Percentiles rank a stretch among this genome's conserved stretches.
phyloP scores from a whole-genome alignment of 1,284 basidiomycete genomes.

The Sparassis latifolia region DNA sequence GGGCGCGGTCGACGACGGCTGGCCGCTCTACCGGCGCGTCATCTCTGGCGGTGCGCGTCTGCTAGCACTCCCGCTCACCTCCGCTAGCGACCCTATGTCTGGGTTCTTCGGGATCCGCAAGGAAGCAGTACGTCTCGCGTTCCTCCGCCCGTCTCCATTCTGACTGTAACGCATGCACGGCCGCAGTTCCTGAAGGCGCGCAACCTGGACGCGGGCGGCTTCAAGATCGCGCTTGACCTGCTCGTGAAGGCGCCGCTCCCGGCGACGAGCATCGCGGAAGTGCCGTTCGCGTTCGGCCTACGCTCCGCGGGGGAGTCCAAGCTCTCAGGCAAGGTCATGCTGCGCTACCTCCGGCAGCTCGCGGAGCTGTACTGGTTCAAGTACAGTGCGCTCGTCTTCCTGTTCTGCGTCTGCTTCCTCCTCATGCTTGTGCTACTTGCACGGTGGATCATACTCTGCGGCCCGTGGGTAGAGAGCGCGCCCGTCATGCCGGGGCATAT shows the following conservation, averaged over 20 bases:
- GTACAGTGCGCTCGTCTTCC: constrained; percentile 22
- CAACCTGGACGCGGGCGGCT: constrained; percentile 24
- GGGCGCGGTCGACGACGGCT: constrained; percentile 33
- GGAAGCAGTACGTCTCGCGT: constrained; percentile 25
- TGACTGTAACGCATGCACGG: not conserved
- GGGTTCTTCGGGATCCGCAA: constrained; percentile 40
- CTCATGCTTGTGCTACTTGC: not conserved
- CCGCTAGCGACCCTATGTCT: constrained; percentile 38
- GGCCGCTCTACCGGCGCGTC: constrained; percentile 37
- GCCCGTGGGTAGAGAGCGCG: too few species aligned
- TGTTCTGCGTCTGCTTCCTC: not conserved
- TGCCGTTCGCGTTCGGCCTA: constrained; percentile 28
- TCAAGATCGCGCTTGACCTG: constrained; percentile 30
- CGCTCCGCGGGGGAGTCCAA: constrained; percentile 28
- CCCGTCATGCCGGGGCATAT: too few species aligned
- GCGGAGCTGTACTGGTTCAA: constrained; percentile 29
- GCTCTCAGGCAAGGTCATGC: constrained; percentile 27
- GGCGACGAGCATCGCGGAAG: constrained; percentile 24
- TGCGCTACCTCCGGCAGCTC: constrained; percentile 27
- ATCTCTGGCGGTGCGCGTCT: constrained; percentile 38
- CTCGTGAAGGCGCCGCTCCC: constrained; percentile 27
- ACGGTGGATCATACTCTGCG: not conserved
- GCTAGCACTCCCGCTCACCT: constrained; percentile 33
- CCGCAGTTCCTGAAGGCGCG: constrained; percentile 26
- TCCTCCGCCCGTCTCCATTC: not conserved